Percentiles rank a stretch among this genome's conserved stretches.
Evolutionary conservation across 495 filamentous ascomycete species (phyloP).

Genomic region (Sordaria brevicollis): DNA sequence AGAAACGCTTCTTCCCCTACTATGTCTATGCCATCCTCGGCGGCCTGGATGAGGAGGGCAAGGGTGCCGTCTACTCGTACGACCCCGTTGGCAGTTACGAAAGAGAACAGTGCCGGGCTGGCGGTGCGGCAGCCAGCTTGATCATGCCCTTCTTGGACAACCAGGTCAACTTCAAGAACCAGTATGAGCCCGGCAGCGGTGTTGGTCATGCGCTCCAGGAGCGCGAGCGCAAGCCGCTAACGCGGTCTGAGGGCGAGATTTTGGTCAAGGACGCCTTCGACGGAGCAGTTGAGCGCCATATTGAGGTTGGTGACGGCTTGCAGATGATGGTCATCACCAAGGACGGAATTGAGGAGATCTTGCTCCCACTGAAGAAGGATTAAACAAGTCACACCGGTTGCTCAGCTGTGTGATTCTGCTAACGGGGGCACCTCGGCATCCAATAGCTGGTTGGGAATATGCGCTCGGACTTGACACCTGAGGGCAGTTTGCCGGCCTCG

Average conservation of each 20-base stretch:
- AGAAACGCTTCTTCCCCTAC: constrained; percentile 97
- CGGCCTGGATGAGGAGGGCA: constrained; percentile 89
- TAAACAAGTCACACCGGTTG: constrained; percentile 1
- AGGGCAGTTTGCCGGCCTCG: not conserved
- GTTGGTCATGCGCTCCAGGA: constrained; percentile 69
- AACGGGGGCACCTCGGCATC: not conserved
- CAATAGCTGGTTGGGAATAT: not conserved
- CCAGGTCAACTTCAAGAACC: constrained; percentile 99
- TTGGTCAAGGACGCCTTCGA: constrained; percentile 96
- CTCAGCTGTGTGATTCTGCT: not conserved
- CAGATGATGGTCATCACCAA: constrained; percentile 90
- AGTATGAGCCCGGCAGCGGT: constrained; percentile 84
- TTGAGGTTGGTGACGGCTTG: constrained; percentile 93
- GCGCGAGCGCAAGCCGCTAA: constrained; percentile 53
- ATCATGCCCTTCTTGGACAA: constrained; percentile 99
- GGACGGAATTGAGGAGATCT: constrained; percentile 79
- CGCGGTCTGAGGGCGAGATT: constrained; percentile 63
- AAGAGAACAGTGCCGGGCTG: constrained; percentile 88
- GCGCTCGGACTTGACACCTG: not conserved
- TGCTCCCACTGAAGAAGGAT: constrained; percentile 81
- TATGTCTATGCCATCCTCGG: constrained; percentile 90
- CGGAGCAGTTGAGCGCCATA: constrained; percentile 94
- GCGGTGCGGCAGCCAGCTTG: constrained; percentile 86
- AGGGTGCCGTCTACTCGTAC: constrained; percentile 91
- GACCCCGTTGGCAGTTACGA: constrained; percentile 96